Percentiles rank a stretch among this genome's conserved stretches.
phyloP scores from a whole-genome alignment of 768 basidiomycete genomes.

The Paxillus ammoniavirescens region DNA sequence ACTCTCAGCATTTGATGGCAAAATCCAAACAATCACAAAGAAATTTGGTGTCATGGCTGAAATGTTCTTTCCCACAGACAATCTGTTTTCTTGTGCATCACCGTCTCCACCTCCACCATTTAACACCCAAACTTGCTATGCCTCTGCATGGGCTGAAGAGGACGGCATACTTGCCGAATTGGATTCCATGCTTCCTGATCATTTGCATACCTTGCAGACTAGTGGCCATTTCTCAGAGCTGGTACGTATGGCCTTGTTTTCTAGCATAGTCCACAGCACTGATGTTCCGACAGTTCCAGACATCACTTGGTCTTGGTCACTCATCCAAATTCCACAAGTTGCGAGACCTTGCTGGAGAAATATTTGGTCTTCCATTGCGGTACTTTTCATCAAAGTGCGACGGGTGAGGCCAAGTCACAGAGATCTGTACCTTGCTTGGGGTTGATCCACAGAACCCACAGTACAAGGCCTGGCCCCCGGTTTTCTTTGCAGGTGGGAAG shows the following conservation, averaged over 20 bases:
- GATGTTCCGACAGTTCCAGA: background rate
- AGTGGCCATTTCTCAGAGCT: background rate
- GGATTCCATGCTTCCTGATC: background rate
- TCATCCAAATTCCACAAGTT: background rate
- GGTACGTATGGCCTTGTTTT: background rate
- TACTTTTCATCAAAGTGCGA: background rate
- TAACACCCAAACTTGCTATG: background rate
- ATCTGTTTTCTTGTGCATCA: background rate
- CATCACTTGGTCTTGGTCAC: background rate
- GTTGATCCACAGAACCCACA: too few species aligned
- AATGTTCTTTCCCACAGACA: background rate
- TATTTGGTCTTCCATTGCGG: background rate
- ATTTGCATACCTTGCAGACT: background rate
- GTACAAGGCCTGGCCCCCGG: too few species aligned
- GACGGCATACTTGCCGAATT: background rate
- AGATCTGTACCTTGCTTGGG: background rate
- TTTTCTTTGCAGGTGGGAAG: too few species aligned
- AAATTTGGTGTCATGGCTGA: background rate
- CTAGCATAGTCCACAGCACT: background rate
- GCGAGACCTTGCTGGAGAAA: background rate
- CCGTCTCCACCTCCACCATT: background rate
- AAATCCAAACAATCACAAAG: background rate
- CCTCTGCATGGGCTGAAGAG: background rate
- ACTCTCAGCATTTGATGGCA: background rate
- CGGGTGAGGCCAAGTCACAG: background rate